Conservation (phyloP, 352 stramenopile species). For the Globisporangium irregulare region DNA sequence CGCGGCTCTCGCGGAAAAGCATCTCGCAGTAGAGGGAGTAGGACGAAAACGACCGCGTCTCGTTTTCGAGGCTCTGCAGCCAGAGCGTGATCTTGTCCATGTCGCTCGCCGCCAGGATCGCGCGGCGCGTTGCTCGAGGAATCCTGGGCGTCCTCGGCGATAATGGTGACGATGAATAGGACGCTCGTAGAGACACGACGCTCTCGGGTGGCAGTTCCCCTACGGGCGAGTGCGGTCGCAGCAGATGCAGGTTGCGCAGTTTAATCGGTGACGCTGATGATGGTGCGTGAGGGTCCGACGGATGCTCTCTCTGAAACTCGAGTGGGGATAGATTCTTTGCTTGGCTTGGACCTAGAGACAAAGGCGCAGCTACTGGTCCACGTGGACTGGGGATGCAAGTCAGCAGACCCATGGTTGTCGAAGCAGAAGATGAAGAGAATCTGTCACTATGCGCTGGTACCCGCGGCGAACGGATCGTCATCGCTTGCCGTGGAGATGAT, state of each 20-base stretch:
- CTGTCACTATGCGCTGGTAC: not conserved
- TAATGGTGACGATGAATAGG: not conserved
- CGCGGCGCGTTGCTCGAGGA: slow-evolving; percentile 21
- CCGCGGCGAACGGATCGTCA: slow-evolving; percentile 10
- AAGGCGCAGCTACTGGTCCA: not conserved
- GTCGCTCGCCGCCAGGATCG: slow-evolving; percentile 41
- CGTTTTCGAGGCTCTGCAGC: slow-evolving; percentile 48
- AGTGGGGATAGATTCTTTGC: not conserved
- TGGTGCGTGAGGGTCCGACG: not conserved
- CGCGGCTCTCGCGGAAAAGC: slow-evolving; percentile 60
- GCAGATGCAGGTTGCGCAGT: not conserved
- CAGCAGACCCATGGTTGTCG: not conserved
- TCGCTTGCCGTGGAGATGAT: not conserved
- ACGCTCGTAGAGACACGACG: not conserved
- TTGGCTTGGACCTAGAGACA: not conserved
- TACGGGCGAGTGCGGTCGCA: slow-evolving; percentile 31
- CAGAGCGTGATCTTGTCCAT: slow-evolving; percentile 62
- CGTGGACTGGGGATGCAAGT: not conserved
- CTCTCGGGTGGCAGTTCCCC: slow-evolving; percentile 28
- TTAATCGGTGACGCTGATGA: not conserved
- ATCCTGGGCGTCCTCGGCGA: slow-evolving; percentile 4
- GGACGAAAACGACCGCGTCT: slow-evolving; percentile 46
- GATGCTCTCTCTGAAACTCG: not conserved
- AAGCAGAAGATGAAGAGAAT: not conserved
- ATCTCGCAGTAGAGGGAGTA: slow-evolving; percentile 77